Conservation (phyloP, 208 protist species). For the Naegleria lovaniensis region DNA sequence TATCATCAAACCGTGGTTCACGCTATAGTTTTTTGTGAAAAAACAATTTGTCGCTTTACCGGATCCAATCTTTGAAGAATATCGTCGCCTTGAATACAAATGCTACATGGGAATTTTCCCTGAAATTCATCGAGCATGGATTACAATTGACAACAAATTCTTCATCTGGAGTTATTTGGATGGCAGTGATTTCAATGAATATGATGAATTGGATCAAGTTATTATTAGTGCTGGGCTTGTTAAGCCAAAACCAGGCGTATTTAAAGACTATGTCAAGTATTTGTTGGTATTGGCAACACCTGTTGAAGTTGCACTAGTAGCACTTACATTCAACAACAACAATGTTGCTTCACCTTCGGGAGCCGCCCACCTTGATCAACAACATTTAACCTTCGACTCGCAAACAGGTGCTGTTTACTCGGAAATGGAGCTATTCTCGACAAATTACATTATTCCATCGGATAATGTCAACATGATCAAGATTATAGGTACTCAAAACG, state of each 20-base stretch:
- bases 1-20: no score
- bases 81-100: constrained; percentile 35
- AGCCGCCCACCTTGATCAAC: neutral
- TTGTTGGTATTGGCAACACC: constrained; percentile 45
- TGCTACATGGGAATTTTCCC: constrained; percentile 50
- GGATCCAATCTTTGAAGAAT: constrained; percentile 11
- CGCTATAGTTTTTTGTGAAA: neutral
- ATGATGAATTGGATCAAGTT: constrained; percentile 37
- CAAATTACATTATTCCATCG: constrained; percentile 34
- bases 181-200: constrained; percentile 27
- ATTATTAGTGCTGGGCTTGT: constrained; percentile 41
- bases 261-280: constrained; percentile 42
- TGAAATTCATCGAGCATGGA: constrained; percentile 49
- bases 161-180: constrained; percentile 51
- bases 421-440: constrained; percentile 21
- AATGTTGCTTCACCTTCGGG: neutral
- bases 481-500: constrained; percentile 46
- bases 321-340: constrained; percentile 34
- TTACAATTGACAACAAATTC: constrained; percentile 49
- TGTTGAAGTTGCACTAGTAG: constrained; percentile 42
- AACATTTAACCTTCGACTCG: neutral
- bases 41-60: neutral
- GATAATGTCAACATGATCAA: constrained; percentile 49
- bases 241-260: constrained; percentile 38
- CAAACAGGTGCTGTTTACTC: neutral